phyloP scores from a whole-genome alignment of 371 early-diverging fungal genomes.

The Mortierella sp. region DNA sequence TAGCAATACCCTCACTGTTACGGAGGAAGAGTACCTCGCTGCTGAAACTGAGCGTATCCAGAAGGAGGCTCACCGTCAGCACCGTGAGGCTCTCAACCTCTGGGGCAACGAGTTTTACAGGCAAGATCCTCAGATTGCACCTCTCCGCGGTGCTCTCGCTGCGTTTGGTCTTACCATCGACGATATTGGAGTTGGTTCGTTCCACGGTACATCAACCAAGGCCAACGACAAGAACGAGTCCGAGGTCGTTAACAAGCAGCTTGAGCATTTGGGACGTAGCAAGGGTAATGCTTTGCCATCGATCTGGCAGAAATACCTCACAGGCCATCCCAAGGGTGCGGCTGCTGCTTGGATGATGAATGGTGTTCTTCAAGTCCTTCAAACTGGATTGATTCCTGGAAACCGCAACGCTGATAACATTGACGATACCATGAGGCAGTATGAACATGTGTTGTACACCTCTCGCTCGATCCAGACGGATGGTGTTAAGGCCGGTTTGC shows the following conservation, averaged over 20 bases:
- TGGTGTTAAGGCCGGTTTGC: conserved; percentile 93
- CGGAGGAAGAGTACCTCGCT: conserved; percentile 80
- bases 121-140: conserved; percentile 87
- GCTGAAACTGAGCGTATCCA: conserved; percentile 88
- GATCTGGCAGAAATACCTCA: conserved; percentile 95
- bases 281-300: conserved; percentile 87
- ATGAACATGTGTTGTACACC: conserved; percentile 88
- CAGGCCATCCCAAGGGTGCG: conserved; percentile 97
- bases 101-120: conserved; percentile 94
- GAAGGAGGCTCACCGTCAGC: conserved; percentile 87
- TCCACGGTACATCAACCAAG: conserved; percentile 98
- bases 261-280: conserved; percentile 91
- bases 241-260: conserved; percentile 88
- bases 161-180: conserved; percentile 92
- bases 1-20: conserved; percentile 66
- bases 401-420: conserved; percentile 98
- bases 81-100: conserved; percentile 83
- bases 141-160: conserved; percentile 93
- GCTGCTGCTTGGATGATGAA: conserved; percentile 99
- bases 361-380: conserved; percentile 90
- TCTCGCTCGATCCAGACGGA: conserved; percentile 91
- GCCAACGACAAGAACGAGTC: conserved; percentile 98
- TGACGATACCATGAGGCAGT: conserved; percentile 83
- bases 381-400: conserved; percentile 93
- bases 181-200: conserved; percentile 96